Conservation (phyloP, 2,329 filamentous ascomycete genomes). For the Penicillium glabrum region DNA sequence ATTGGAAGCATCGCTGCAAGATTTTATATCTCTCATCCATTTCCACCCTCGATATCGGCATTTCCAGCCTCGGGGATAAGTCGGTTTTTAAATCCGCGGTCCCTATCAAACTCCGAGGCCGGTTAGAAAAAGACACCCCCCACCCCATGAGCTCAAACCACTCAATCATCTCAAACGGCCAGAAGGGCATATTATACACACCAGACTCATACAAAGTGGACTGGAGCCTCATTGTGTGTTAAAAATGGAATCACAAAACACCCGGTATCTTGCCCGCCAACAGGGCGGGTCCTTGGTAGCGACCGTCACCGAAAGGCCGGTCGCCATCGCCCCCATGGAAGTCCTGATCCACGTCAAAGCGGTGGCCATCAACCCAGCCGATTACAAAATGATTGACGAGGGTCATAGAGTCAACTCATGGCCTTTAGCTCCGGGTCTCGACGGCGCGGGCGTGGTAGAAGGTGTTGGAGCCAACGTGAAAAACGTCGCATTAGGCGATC, state of each 20-base stretch:
- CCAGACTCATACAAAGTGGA: too few species aligned
- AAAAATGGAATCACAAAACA: background rate
- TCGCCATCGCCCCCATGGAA: slow-evolving; percentile 18
- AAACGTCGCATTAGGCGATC: background rate
- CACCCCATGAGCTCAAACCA: too few species aligned
- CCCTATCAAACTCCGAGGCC: too few species aligned
- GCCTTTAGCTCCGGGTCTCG: slow-evolving; percentile 37
- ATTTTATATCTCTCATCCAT: too few species aligned
- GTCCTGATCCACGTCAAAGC: slow-evolving; percentile 34
- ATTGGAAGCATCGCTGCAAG: too few species aligned
- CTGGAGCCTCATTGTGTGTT: background rate
- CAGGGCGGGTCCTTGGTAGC: background rate
- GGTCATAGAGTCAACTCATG: slow-evolving; percentile 29
- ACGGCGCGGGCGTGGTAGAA: slow-evolving; percentile 37
- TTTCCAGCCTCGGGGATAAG: too few species aligned
- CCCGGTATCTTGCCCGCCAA: slow-evolving; percentile 18
- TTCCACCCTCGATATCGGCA: too few species aligned
- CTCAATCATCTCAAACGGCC: too few species aligned
- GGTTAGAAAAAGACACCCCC: too few species aligned
- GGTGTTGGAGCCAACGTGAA: slow-evolving; percentile 31
- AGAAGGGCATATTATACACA: too few species aligned
- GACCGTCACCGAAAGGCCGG: background rate
- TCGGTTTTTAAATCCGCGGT: too few species aligned
- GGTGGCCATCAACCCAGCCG: slow-evolving; percentile 36
- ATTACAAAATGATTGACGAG: slow-evolving; percentile 33